Conservation (phyloP, 768 basidiomycete species). For the Termitomyces sp. region DNA sequence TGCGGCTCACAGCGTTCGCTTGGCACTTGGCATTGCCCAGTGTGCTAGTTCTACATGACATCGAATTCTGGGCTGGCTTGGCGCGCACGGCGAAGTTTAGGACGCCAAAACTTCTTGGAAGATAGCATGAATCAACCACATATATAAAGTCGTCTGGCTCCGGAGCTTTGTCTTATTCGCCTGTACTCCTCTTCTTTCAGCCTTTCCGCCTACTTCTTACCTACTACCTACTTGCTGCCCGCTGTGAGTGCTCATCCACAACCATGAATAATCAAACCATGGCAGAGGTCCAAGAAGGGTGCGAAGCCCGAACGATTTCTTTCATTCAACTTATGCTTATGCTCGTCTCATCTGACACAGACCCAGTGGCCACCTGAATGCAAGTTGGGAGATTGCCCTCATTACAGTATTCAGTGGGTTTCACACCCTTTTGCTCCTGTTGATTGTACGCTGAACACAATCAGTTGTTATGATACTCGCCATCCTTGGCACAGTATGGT, state of each 20-base stretch:
- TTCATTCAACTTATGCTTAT: neutral
- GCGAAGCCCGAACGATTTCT: neutral
- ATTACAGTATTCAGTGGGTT: constrained; percentile 30
- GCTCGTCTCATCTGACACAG: constrained; percentile 14
- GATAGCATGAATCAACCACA: constrained; percentile 8
- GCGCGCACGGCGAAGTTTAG: constrained; percentile 6
- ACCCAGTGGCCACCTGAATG: constrained; percentile 27
- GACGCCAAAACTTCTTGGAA: constrained; percentile 19
- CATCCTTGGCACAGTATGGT: constrained; percentile 21
- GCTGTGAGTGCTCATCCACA: neutral
- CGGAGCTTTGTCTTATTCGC: neutral
- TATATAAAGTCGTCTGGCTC: constrained; percentile 11
- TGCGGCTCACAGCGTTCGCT: constrained; percentile 5
- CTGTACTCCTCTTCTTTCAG: neutral
- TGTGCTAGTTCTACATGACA: neutral
- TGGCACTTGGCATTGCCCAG: constrained; percentile 17
- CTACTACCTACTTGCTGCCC: neutral
- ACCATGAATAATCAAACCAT: neutral
- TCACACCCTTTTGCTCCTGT: neutral
- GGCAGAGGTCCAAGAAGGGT: neutral
- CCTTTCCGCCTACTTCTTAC: too few species aligned
- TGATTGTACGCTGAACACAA: neutral
- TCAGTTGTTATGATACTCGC: constrained; percentile 22
- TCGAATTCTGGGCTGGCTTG: constrained; percentile 10
- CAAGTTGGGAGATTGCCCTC: constrained; percentile 35